These are phyloP conservation scores for Aspergillus coremiiformis DNA, from an alignment of 495 filamentous ascomycete genomes.

Conservation along the genomic window DNA sequence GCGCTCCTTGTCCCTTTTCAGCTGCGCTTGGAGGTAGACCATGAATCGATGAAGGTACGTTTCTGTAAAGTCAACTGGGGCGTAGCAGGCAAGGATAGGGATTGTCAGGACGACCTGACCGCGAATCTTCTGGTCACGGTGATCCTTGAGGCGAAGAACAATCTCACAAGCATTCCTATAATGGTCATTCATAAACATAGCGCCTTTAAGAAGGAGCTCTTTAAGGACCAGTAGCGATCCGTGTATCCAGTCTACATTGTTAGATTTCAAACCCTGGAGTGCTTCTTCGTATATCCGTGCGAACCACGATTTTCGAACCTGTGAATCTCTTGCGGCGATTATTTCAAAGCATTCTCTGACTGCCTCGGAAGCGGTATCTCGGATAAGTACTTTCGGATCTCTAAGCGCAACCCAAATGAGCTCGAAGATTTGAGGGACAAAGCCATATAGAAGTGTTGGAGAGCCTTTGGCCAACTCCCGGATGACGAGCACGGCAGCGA, in stretches of 20 bases:
- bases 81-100: conserved; percentile 86
- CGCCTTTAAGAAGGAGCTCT: conserved; percentile 83
- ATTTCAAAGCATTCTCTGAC: conserved; percentile 91
- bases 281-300: conserved; percentile 79
- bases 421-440: conserved; percentile 83
- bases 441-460: conserved; percentile 86
- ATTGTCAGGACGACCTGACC: conserved; percentile 83
- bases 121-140: conserved; percentile 78
- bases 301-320: conserved; percentile 79
- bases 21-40: conserved; percentile 86
- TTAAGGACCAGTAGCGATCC: conserved; percentile 86
- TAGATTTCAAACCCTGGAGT: conserved; percentile 64
- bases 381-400: conserved; percentile 82
- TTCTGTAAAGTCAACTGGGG: conserved; percentile 74
- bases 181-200: conserved; percentile 96
- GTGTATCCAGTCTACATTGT: conserved; percentile 77
- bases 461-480: conserved; percentile 85
- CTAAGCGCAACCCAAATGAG: conserved; percentile 91
- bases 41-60: conserved; percentile 91
- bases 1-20: conserved; percentile 92
- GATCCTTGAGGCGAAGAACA: conserved; percentile 81
- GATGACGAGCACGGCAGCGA: conserved; percentile 83
- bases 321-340: conserved; percentile 80
- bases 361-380: conserved; percentile 82
- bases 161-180: conserved; percentile 86